phyloP scores from a whole-genome alignment of 2,329 filamentous ascomycete species.

The Nectriaceae sp. region DNA sequence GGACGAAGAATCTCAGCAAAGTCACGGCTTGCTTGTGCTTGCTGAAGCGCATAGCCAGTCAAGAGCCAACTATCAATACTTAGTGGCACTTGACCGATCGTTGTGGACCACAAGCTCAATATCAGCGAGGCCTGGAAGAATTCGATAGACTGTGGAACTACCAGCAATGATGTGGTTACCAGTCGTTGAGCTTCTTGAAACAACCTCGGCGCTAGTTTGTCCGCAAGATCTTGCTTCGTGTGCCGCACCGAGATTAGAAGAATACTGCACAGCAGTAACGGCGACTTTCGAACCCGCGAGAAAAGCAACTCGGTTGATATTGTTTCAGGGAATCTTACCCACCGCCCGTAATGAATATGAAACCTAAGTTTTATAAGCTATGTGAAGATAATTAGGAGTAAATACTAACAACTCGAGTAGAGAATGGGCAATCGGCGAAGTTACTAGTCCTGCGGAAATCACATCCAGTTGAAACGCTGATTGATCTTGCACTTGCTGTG shows the following conservation, averaged over 20 bases:
- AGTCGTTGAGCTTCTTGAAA: slow-evolving; percentile 27
- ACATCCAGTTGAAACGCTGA: slow-evolving; percentile 12
- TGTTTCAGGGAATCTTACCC: slow-evolving; percentile 26
- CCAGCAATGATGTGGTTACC: slow-evolving; percentile 13
- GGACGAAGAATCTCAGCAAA: slow-evolving; percentile 14
- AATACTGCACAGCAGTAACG: slow-evolving; percentile 26
- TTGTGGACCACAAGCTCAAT: slow-evolving; percentile 30
- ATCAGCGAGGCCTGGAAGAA: slow-evolving; percentile 28
- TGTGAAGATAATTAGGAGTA: neutral
- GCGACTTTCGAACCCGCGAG: slow-evolving; percentile 8
- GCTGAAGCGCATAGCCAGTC: slow-evolving; percentile 28
- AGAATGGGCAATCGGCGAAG: slow-evolving; percentile 14
- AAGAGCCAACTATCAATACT: slow-evolving; percentile 31
- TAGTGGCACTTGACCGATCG: slow-evolving; percentile 26
- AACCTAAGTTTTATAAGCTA: slow-evolving; percentile 19
- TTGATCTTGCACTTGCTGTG: slow-evolving; percentile 4
- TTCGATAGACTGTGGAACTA: slow-evolving; percentile 17
- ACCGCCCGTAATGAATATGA: slow-evolving; percentile 27
- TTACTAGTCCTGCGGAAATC: slow-evolving; percentile 23
- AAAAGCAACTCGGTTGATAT: slow-evolving; percentile 14
- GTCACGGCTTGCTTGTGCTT: slow-evolving; percentile 22
- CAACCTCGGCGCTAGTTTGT: slow-evolving; percentile 21
- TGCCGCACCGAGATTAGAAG: slow-evolving; percentile 29
- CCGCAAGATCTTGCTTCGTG: slow-evolving; percentile 23
- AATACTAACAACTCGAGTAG: slow-evolving; percentile 22